Evolutionary conservation across 768 basidiomycete genomes (phyloP).

Genomic region (Phaffia tasmanica): DNA sequence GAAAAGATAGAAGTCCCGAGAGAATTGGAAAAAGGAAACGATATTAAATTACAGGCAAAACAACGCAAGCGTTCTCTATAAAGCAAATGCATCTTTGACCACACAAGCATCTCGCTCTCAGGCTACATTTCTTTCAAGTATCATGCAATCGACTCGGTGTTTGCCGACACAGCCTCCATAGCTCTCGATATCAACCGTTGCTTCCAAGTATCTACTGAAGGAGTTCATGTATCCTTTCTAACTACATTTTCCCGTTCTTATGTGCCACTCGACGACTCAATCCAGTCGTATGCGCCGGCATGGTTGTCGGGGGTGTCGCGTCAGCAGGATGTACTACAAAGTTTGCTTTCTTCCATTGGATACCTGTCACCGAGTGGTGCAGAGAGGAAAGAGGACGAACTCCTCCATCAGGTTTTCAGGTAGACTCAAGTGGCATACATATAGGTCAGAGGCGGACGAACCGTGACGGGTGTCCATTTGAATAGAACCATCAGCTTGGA

Average conservation of each 20-base stretch:
- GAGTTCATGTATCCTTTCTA: background rate
- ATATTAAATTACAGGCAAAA: too few species aligned
- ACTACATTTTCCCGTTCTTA: background rate
- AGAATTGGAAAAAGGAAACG: too few species aligned
- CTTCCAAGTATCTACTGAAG: background rate
- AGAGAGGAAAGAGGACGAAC: background rate
- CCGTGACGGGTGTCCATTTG: slow-evolving; percentile 10
- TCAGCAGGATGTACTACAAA: slow-evolving; percentile 7
- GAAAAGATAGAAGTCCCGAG: too few species aligned
- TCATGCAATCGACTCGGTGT: slow-evolving; percentile 1
- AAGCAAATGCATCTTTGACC: too few species aligned
- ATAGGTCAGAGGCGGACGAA: background rate
- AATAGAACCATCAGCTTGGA: background rate
- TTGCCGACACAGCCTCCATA: slow-evolving; percentile 3
- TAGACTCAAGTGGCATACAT: too few species aligned
- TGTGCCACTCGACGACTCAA: too few species aligned
- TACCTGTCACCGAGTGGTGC: background rate
- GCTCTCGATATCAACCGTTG: background rate
- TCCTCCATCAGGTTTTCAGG: too few species aligned
- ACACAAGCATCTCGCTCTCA: too few species aligned
- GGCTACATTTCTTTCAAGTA: background rate
- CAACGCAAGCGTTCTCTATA: too few species aligned
- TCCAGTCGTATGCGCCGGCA: too few species aligned
- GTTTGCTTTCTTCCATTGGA: background rate
- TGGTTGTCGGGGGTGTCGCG: slow-evolving; percentile 1